Evolutionary conservation across 73 alveolate genomes (phyloP), one percentile per base, ranked within the genome.

Genomic region (Uronychia binucleata): DNA sequence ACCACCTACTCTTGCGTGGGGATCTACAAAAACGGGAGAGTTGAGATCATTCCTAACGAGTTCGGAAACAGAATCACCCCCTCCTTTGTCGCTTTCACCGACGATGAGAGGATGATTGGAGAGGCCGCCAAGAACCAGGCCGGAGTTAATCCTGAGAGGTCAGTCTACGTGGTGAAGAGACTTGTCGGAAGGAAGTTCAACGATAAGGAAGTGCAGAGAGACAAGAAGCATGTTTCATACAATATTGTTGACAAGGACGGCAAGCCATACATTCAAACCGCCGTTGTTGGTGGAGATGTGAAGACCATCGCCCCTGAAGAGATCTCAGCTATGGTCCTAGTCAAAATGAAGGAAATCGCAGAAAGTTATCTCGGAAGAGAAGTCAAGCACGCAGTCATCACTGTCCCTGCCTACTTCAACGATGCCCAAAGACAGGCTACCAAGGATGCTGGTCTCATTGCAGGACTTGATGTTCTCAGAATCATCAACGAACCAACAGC

Each of bases 401-500:
- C 99, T 0, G 99, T 98, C 30, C 99, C 99, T 26, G 99, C 99
- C 25, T 97, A 97, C 88, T 97, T 97, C 97, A 97, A 95, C 77
- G 99, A 97, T 86, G 94, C 98, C 8, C 98, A 98, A 82, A 96
- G 99, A 90, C 96, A 94, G 86, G 98, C 99, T 59, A 98, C 99
- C 31, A 98, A 98, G 90, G 99, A 98, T 90, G 99, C 99, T 0
- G 99, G 99, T 28, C 79, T 95, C 31, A 98, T 98, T 77, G 95
- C 99, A 76, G 99, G 99, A 0, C 91, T 98, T 59, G 95, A 98
- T 34, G 99, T 98, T 60, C 88, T 97, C 74, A 91, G 99, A 86
- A 96, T 98, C 93, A 85, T 98, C 75, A 98, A 98, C 86, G 99
- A 98, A 82, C 99, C 99, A 26, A 98, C 99, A 67, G 99, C 99